Conservation (phyloP, 805 yeast species). For the Millerozyma miso region DNA sequence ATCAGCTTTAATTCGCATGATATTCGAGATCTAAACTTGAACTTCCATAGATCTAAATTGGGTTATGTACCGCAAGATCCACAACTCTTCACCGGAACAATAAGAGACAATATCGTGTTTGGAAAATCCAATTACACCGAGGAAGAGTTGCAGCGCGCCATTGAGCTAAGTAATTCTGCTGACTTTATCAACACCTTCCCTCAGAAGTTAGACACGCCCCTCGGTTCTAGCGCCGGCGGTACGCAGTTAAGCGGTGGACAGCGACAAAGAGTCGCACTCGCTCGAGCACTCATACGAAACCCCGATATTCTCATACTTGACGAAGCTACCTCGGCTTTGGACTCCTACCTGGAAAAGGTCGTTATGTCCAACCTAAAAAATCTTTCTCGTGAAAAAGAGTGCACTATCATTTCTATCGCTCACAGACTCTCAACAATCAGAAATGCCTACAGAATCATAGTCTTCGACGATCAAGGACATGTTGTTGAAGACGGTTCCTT, state of each 20-base stretch:
- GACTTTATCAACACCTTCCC: slow-evolving; percentile 73
- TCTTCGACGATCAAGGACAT: slow-evolving; percentile 49
- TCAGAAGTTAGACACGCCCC: slow-evolving; percentile 71
- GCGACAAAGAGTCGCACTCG: slow-evolving; percentile 87
- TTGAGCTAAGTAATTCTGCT: slow-evolving; percentile 67
- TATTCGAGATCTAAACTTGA: slow-evolving; percentile 61
- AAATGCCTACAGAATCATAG: slow-evolving; percentile 77
- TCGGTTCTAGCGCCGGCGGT: slow-evolving; percentile 73
- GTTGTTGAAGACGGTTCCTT: slow-evolving; percentile 61
- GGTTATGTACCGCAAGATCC: slow-evolving; percentile 97
- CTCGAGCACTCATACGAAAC: slow-evolving; percentile 74
- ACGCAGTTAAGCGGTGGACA: slow-evolving; percentile 91
- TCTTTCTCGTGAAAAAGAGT: slow-evolving; percentile 46
- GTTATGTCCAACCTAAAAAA: slow-evolving; percentile 68
- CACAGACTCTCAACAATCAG: slow-evolving; percentile 86
- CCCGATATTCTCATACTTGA: slow-evolving; percentile 83
- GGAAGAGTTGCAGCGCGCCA: slow-evolving; percentile 57
- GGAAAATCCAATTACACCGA: slow-evolving; percentile 60
- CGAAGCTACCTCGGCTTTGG: slow-evolving; percentile 94
- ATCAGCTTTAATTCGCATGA: slow-evolving; percentile 63
- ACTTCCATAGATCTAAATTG: slow-evolving; percentile 64
- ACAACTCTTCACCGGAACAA: slow-evolving; percentile 77
- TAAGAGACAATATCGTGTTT: slow-evolving; percentile 78
- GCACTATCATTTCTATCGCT: slow-evolving; percentile 83
- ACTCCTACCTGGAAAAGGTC: slow-evolving; percentile 80